Evolutionary conservation across 2,329 filamentous ascomycete genomes (phyloP).

Genomic region (Bipolaris gigantea): DNA sequence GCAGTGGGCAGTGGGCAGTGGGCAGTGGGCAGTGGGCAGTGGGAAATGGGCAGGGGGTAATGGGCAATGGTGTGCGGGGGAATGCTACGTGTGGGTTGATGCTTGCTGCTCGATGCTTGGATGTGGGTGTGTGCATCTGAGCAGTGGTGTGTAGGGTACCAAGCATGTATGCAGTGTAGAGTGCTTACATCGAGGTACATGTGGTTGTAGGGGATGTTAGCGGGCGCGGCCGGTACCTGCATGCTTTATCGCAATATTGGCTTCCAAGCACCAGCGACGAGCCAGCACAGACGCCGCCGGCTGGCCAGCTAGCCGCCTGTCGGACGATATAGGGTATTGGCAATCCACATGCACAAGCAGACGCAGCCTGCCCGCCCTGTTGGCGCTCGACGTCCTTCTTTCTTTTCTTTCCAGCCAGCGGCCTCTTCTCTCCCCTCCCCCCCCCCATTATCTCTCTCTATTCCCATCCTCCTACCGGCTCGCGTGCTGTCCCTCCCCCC

Average conservation of each 20-base stretch:
- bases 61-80: neutral
- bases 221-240: conserved; percentile 12
- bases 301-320: conserved; percentile 18
- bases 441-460: no score
- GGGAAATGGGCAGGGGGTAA: neutral
- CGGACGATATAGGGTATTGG: conserved; percentile 7
- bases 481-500: neutral
- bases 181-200: no score
- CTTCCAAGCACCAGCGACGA: neutral
- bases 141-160: no score
- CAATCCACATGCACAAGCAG: conserved; percentile 5
- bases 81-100: no score
- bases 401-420: neutral
- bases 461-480: neutral
- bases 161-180: no score
- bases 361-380: neutral
- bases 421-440: neutral
- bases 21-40: no score
- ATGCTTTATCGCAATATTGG: conserved; percentile 18
- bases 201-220: neutral
- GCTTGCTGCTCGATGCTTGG: neutral
- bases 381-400: neutral
- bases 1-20: no score
- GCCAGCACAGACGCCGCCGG: conserved; percentile 10
- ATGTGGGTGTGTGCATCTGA: neutral